Conservation (phyloP, 257 asterid genomes). For the Plectranthus barbatus region DNA sequence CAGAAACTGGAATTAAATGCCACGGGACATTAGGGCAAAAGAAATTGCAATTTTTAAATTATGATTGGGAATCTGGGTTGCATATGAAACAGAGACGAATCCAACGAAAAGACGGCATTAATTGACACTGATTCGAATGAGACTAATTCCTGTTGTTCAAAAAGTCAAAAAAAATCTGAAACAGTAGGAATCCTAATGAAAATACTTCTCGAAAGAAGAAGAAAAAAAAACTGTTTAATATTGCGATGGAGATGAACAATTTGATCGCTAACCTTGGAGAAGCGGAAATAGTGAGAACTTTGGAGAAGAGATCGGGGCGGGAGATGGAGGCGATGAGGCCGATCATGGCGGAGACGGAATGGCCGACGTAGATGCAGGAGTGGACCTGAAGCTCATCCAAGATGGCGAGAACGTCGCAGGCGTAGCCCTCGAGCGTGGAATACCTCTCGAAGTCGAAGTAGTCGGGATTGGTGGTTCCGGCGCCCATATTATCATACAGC, state of each 20-base stretch:
- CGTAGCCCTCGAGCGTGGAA: conserved; percentile 39
- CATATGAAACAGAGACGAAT: no score
- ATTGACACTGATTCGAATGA: no score
- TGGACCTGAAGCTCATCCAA: conserved; percentile 29
- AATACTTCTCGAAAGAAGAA: no score
- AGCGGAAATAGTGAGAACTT: conserved; percentile 48
- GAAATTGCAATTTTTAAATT: not conserved
- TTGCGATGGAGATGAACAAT: no score
- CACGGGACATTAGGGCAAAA: not conserved
- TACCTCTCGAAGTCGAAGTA: conserved; percentile 79
- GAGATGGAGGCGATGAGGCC: conserved; percentile 64
- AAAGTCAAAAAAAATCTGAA: no score
- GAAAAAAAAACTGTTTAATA: no score
- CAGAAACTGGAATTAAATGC: not conserved
- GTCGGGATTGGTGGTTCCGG: conserved; percentile 57
- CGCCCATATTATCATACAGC: conserved; percentile 44
- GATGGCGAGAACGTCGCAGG: conserved; percentile 45
- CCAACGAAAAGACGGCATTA: no score
- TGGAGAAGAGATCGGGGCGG: conserved; percentile 67
- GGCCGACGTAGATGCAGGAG: conserved; percentile 53
- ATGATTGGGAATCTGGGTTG: no score
- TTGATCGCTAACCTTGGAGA: conserved; percentile 62
- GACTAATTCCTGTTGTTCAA: no score
- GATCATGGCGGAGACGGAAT: conserved; percentile 48
- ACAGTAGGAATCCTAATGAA: no score